Evolutionary conservation across 768 basidiomycete species (phyloP), one percentile per base, ranked within the genome.

Genomic region (Hypholoma sublateritium): DNA sequence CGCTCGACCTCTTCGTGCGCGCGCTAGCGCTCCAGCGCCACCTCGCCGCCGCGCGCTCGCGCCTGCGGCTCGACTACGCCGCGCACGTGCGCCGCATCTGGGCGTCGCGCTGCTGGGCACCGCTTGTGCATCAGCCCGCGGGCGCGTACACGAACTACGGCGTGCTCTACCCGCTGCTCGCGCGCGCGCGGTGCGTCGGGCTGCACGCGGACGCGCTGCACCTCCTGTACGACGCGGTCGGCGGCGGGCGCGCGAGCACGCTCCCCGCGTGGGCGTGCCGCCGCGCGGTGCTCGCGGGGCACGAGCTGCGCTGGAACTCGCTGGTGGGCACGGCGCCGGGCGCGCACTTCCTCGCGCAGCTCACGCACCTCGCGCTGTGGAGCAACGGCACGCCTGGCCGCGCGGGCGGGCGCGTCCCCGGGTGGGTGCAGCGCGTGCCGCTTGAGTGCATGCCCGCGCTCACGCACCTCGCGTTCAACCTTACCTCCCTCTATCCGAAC

Each of bases 331-430:
- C 59, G 8, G 28, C 43, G n/a, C 65, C 67, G 8, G 77, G 78
- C 4, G 37, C 61, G 1, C 58, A 62, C 2, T 76, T 75, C 59
- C 66, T 79, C 3, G 58, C 63, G n/a, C 67, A 67, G n/a, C 58
- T 78, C 19, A 72, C 74, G 1, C 74, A 74, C 54, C 65, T 79
- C 6, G 66, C 70, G 5, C 55, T 76, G 28, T 74, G 73, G 72
- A 32, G 28, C 28, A 32, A 32, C 28, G 28, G 28, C 28, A 9
- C 9, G 28, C 2, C 28, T 32, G 28, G 59, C 69, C 21, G 57
- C 63, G 11, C 56, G 46, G 21, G 35, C 51, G 54, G 35, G 57
- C 34, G 19, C 36, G 46, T 22, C 39, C 35, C 37, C 49, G 50
- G 49, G 45, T 34, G 70, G 65, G 58, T 72, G 4, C 34, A 54